Conservation (phyloP, 2,329 filamentous ascomycete genomes). For the Aureobasidium sp. region DNA sequence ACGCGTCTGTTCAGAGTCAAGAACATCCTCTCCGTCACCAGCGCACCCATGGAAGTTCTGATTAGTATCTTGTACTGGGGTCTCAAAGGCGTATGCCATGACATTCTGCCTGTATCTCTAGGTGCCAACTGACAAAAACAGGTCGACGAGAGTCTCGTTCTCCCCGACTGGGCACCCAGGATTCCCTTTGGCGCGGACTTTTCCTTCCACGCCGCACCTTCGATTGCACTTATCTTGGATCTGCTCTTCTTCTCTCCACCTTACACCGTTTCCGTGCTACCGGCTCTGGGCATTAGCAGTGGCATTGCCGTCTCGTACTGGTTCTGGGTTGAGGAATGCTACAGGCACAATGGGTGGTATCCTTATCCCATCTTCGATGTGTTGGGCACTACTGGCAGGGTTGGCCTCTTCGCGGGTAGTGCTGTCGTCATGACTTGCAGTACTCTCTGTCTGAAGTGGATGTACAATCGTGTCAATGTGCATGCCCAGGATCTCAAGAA, state of each 20-base stretch:
- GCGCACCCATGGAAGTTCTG: conserved; percentile 61
- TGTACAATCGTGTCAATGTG: conserved; percentile 62
- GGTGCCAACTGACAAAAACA: conserved; percentile 18
- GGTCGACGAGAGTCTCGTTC: conserved; percentile 44
- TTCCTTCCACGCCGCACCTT: conserved; percentile 59
- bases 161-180: conserved; percentile 38
- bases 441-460: conserved; percentile 59
- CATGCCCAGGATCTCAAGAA: conserved; percentile 17
- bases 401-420: conserved; percentile 53
- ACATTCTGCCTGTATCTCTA: not conserved
- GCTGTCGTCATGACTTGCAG: conserved; percentile 64
- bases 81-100: conserved; percentile 42
- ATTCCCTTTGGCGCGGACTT: conserved; percentile 47
- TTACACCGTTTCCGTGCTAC: conserved; percentile 57
- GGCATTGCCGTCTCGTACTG: conserved; percentile 60
- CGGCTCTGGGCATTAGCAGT: conserved; percentile 51
- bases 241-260: conserved; percentile 62
- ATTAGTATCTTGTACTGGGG: conserved; percentile 69
- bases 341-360: conserved; percentile 61
- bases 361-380: conserved; percentile 78
- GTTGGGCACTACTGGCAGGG: conserved; percentile 56
- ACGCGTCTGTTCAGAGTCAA: conserved; percentile 55
- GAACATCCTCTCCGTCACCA: conserved; percentile 57
- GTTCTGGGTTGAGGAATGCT: conserved; percentile 70
- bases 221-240: conserved; percentile 56